Evolutionary conservation across 2,329 filamentous ascomycete species (phyloP).

Genomic region (Ophiostoma fasciatum): DNA sequence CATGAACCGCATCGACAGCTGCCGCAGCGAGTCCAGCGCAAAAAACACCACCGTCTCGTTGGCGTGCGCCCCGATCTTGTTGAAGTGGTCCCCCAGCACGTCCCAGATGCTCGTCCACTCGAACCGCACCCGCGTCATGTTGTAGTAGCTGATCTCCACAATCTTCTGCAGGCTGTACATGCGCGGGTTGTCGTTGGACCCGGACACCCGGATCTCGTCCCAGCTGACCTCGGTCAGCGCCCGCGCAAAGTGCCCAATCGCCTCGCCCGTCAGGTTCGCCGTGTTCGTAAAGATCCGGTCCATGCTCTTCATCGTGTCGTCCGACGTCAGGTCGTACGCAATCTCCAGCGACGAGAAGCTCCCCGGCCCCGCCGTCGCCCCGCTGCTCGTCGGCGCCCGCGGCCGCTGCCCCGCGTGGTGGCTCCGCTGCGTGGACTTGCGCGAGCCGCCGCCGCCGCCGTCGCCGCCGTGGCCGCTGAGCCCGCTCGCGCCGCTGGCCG

Average conservation of each 20-base stretch:
- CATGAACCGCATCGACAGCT: constrained; percentile 97
- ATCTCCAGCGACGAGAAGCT: constrained; percentile 57
- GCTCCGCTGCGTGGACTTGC: constrained; percentile 48
- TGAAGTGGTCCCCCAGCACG: constrained; percentile 96
- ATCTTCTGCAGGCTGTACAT: constrained; percentile 97
- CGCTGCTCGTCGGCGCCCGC: constrained; percentile 38
- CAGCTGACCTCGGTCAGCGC: constrained; percentile 92
- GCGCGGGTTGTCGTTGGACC: constrained; percentile 84
- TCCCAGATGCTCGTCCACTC: constrained; percentile 98
- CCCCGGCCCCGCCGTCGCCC: constrained; percentile 44
- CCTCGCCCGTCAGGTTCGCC: constrained; percentile 79
- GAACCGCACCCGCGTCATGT: constrained; percentile 96
- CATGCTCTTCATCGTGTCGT: constrained; percentile 67
- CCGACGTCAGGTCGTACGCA: constrained; percentile 79
- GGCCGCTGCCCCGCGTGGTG: constrained; percentile 35
- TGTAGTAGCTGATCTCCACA: constrained; percentile 98
- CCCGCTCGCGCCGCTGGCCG: no score
- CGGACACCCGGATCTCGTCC: constrained; percentile 97
- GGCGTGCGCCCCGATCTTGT: constrained; percentile 87
- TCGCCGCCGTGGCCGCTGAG: constrained; percentile 17
- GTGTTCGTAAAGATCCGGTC: constrained; percentile 97
- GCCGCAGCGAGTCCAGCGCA: constrained; percentile 83
- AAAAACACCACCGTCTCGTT: constrained; percentile 98
- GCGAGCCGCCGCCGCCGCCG: constrained; percentile 38
- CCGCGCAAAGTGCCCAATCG: constrained; percentile 88